These are phyloP conservation scores for Suillus fuscotomentosus DNA, from an alignment of 768 basidiomycete species.

Conservation along the genomic window DNA sequence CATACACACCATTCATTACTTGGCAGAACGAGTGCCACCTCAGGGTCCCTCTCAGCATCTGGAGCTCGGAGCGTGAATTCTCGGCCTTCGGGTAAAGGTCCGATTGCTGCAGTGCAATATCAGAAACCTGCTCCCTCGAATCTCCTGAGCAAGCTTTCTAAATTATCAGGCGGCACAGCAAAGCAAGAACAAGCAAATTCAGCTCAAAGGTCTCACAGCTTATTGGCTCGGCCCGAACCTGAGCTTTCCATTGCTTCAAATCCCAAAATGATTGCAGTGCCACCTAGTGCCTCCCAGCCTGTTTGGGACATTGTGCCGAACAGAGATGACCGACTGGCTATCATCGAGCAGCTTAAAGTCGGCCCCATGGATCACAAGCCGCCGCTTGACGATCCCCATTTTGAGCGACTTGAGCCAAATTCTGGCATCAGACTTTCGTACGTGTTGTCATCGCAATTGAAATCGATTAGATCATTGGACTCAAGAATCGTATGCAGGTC, in stretches of 20 bases:
- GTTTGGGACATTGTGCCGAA: conserved; percentile 9
- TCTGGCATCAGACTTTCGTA: conserved; percentile 84
- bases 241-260: background rate
- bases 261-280: conserved; percentile 10
- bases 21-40: conserved; percentile 9
- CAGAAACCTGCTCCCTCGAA: conserved; percentile 48
- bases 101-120: conserved; percentile 9
- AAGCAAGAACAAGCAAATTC: conserved; percentile 13
- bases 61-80: conserved; percentile 1
- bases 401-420: conserved; percentile 84
- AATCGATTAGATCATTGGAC: background rate
- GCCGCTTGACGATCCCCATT: conserved; percentile 70
- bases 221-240: conserved; percentile 19
- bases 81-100: background rate
- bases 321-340: conserved; percentile 61
- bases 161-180: conserved; percentile 25
- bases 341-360: conserved; percentile 74
- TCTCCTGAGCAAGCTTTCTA: conserved; percentile 50
- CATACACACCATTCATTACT: conserved; percentile 20
- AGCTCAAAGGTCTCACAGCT: conserved; percentile 31
- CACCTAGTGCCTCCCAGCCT: conserved; percentile 4
- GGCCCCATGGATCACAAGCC: conserved; percentile 79
- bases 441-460: conserved; percentile 28
- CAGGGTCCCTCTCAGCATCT: conserved; percentile 15
- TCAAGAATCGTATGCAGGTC: conserved; percentile 44